Conservation (phyloP, 805 yeast species). For the Candida maesae region DNA sequence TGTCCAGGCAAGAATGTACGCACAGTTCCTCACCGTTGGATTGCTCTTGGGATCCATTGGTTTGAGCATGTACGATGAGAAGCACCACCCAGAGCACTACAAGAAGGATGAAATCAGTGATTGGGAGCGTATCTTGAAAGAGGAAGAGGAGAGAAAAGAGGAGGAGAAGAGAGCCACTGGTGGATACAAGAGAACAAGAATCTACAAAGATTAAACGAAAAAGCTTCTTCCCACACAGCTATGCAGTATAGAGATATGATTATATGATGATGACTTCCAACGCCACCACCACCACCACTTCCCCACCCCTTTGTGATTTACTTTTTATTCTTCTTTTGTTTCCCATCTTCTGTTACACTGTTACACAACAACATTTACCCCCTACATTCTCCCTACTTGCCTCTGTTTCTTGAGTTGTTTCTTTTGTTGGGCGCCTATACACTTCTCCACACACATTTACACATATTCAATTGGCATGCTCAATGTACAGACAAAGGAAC, state of each 20-base stretch:
- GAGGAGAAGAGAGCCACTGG: constrained; percentile 16
- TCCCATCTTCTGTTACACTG: too few species aligned
- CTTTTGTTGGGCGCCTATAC: too few species aligned
- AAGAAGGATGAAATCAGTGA: constrained; percentile 33
- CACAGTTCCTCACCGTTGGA: constrained; percentile 75
- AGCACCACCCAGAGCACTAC: constrained; percentile 41
- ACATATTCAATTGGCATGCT: too few species aligned
- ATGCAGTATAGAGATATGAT: neutral
- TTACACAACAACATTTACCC: too few species aligned
- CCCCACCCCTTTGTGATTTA: neutral
- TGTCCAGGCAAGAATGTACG: constrained; percentile 88
- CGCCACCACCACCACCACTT: too few species aligned
- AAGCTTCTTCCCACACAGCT: too few species aligned
- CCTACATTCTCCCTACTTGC: too few species aligned
- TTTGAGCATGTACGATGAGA: constrained; percentile 60
- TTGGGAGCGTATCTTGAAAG: constrained; percentile 46
- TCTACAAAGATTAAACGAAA: constrained; percentile 25
- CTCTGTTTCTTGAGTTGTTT: too few species aligned
- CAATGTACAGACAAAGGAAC: too few species aligned
- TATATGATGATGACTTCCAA: too few species aligned
- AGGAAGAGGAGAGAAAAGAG: constrained; percentile 36
- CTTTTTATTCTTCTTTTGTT: too few species aligned
- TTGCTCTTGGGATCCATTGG: constrained; percentile 67
- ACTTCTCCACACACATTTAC: too few species aligned
- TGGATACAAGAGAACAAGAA: constrained; percentile 34